Conservation (phyloP, 345 rosid genomes). For the Ailanthus altissimus region DNA sequence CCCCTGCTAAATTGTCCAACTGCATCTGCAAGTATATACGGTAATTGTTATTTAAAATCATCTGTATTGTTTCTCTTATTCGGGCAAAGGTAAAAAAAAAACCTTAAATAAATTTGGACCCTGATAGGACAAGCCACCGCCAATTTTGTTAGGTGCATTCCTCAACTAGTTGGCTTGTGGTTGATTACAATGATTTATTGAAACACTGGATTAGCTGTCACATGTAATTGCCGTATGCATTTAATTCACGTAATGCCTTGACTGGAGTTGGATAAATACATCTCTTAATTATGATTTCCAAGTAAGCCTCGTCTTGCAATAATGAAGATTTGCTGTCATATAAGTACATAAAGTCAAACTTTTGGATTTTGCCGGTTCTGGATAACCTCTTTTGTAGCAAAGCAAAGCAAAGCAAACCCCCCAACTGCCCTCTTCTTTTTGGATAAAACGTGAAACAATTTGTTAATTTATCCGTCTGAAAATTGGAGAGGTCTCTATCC, state of each 20-base stretch:
- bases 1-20: not conserved
- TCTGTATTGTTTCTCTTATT: not conserved
- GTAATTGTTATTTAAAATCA: no score
- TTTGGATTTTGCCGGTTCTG: not conserved
- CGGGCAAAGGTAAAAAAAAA: no score
- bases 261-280: not conserved
- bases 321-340: not conserved
- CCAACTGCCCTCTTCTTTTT: not conserved
- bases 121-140: not conserved
- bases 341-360: not conserved
- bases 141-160: not conserved
- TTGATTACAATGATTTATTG: not conserved
- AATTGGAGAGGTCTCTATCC: not conserved
- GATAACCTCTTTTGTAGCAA: not conserved
- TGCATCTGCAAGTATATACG: no score
- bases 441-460: not conserved
- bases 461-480: not conserved
- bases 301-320: not conserved
- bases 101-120: no score
- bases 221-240: not conserved
- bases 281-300: no score
- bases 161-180: slow-evolving; percentile 5
- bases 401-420: not conserved
- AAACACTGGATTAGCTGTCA: no score
- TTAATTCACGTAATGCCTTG: not conserved